These are phyloP conservation scores for Mycotypha africana DNA, from an alignment of 371 early-diverging fungal genomes.

Conservation along the genomic window DNA sequence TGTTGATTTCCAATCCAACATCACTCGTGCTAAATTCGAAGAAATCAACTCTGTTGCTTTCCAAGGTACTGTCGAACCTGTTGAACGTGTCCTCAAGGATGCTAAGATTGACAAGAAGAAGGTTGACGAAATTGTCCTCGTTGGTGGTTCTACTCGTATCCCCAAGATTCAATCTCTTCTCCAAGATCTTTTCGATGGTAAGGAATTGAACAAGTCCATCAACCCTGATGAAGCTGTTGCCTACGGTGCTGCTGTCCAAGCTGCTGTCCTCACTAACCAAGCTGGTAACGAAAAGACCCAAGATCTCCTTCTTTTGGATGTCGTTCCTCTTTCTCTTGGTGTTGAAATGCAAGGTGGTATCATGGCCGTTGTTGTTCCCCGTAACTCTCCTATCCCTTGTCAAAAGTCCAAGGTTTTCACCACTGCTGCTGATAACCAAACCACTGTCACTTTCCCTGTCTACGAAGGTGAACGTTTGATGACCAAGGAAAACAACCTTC, in stretches of 20 bases:
- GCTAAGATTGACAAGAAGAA: slow-evolving; percentile 89
- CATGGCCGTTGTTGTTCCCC: slow-evolving; percentile 73
- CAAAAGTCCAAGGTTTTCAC: slow-evolving; percentile 90
- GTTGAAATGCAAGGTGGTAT: slow-evolving; percentile 93
- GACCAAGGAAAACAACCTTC: slow-evolving; percentile 91
- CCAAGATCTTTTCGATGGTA: slow-evolving; percentile 89
- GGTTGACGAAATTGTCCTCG: slow-evolving; percentile 96
- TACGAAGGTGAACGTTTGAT: slow-evolving; percentile 91
- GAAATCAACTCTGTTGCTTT: slow-evolving; percentile 86
- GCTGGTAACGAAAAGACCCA: slow-evolving; percentile 58
- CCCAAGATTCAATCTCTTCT: slow-evolving; percentile 99
- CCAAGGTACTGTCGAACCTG: slow-evolving; percentile 79
- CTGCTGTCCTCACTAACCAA: slow-evolving; percentile 74
- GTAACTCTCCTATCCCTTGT: slow-evolving; percentile 91
- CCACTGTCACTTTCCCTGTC: slow-evolving; percentile 88
- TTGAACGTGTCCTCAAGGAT: slow-evolving; percentile 82
- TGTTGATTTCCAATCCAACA: slow-evolving; percentile 80
- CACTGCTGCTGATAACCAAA: slow-evolving; percentile 94
- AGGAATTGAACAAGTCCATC: slow-evolving; percentile 80
- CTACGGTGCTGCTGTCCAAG: slow-evolving; percentile 95
- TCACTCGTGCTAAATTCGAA: slow-evolving; percentile 94
- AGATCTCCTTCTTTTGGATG: slow-evolving; percentile 80
- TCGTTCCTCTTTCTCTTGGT: slow-evolving; percentile 87
- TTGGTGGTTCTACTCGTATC: slow-evolving; percentile 99
- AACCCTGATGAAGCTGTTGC: slow-evolving; percentile 97